Conservation (phyloP, 73 alveolate genomes). For the Tetrahymena thermophila region DNA sequence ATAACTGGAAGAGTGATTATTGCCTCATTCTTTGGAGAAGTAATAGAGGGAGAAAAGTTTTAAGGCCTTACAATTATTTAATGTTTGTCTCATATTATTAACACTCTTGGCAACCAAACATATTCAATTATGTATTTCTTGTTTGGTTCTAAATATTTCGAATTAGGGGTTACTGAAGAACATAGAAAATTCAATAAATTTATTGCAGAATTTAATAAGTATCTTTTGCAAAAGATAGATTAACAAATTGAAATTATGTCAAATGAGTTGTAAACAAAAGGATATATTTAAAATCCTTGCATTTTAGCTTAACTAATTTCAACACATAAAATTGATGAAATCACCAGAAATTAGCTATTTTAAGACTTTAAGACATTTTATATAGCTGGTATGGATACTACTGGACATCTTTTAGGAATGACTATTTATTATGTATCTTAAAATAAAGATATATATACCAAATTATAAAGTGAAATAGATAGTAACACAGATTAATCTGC, state of each 20-base stretch:
- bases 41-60: background rate
- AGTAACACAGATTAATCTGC: background rate
- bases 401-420: background rate
- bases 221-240: background rate
- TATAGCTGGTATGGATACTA: background rate
- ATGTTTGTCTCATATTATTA: background rate
- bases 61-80: background rate
- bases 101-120: background rate
- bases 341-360: background rate
- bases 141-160: background rate
- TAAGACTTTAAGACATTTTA: background rate
- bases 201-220: background rate
- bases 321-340: background rate
- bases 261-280: background rate
- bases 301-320: background rate
- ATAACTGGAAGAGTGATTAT: background rate
- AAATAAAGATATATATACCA: background rate
- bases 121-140: background rate
- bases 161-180: background rate
- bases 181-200: background rate
- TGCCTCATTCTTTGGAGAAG: background rate
- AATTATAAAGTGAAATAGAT: background rate
- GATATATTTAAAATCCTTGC: background rate
- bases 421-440: background rate
- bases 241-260: background rate